phyloP scores from a whole-genome alignment of 768 basidiomycete species.

The Suillus clintonianus region DNA sequence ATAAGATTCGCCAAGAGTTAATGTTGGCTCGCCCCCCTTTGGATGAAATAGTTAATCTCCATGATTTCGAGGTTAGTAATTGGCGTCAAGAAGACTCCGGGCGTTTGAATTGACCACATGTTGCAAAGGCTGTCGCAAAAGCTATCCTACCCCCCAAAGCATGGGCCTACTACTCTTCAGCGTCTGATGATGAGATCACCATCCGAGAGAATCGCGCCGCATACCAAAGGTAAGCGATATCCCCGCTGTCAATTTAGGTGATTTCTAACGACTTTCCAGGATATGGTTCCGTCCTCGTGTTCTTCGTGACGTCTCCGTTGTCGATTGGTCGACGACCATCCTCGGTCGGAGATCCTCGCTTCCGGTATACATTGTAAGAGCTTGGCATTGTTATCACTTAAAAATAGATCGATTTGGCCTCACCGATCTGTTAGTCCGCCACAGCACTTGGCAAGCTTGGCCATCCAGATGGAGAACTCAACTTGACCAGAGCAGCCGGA shows the following conservation, averaged over 20 bases:
- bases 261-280: conserved; percentile 31
- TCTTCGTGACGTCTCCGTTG: conserved; percentile 78
- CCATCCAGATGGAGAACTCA: conserved; percentile 93
- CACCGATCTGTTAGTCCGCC: conserved; percentile 50
- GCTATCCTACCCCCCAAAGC: conserved; percentile 82
- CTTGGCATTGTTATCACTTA: neutral
- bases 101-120: conserved; percentile 8
- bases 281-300: conserved; percentile 92
- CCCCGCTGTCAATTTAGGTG: neutral
- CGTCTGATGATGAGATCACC: conserved; percentile 94
- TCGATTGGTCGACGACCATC: conserved; percentile 86
- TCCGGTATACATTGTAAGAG: conserved; percentile 77
- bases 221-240: conserved; percentile 68
- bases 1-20: conserved; percentile 67
- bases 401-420: conserved; percentile 11
- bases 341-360: conserved; percentile 73
- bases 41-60: conserved; percentile 81
- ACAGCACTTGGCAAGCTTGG: conserved; percentile 93
- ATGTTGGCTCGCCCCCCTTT: conserved; percentile 68
- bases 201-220: conserved; percentile 87
- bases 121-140: conserved; percentile 74
- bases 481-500: conserved; percentile 84
- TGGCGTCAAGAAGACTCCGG: neutral
- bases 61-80: conserved; percentile 84
- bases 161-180: conserved; percentile 98